Conservation (phyloP, 805 yeast genomes). For the Suhomyces sp. region DNA sequence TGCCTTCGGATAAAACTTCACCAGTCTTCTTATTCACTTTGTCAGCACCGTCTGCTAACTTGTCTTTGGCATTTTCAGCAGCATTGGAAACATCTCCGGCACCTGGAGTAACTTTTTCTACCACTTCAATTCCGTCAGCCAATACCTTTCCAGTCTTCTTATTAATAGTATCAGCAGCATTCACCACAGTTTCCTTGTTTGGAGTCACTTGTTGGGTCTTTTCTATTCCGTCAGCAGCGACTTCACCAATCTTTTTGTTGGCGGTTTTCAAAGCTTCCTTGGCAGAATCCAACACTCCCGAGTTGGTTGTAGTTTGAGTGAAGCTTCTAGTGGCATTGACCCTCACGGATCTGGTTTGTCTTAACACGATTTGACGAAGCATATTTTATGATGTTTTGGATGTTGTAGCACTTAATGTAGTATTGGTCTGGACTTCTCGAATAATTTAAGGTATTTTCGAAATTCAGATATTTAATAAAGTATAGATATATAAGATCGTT, state of each 20-base stretch:
- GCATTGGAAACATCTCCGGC: conserved; percentile 5
- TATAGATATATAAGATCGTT: no score
- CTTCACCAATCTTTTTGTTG: conserved; percentile 41
- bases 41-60: conserved; percentile 8
- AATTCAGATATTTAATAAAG: no score
- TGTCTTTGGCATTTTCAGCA: conserved; percentile 4
- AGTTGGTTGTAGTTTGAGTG: neutral
- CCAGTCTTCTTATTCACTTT: conserved; percentile 31
- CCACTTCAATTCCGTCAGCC: conserved; percentile 27
- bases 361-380: conserved; percentile 11
- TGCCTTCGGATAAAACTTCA: conserved; percentile 36
- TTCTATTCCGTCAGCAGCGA: conserved; percentile 41
- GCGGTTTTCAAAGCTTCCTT: conserved; percentile 34
- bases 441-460: no score
- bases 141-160: conserved; percentile 31
- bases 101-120: conserved; percentile 5
- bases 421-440: no score
- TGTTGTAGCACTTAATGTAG: no score
- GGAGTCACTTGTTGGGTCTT: conserved; percentile 29
- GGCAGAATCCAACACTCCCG: conserved; percentile 30
- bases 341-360: conserved; percentile 8
- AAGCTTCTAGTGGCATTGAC: conserved; percentile 3
- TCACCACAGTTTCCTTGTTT: conserved; percentile 19
- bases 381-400: conserved; percentile 3
- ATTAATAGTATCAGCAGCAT: conserved; percentile 28